Base-by-base conservation (phyloP, 192 early-diverging fungal species). In the Entophlyctis luteolus region DNA sequence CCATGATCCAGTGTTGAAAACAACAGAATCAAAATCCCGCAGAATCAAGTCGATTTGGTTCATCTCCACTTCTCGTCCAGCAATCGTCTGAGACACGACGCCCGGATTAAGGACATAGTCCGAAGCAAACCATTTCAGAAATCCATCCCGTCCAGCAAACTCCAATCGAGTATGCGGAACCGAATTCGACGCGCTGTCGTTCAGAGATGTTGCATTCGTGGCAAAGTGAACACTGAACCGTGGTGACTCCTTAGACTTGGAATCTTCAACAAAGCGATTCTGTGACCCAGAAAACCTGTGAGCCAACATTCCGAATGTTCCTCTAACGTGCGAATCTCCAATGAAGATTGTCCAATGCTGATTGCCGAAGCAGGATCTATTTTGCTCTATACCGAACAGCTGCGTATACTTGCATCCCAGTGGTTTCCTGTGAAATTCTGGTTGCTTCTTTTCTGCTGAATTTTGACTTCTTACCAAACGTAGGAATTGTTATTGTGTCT, bases 221-320 rank as follows among this genome's bases (percentile, higher is more conserved):
- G 22, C 25, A 22, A 0, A 12, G 18, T 23, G 14, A 14, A 20
- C 2, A 27, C 50, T 53, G 14, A 16, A 53, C 16, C 22, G 50
- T 53, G 29, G 25, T 22, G 29, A 23, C 29, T 53, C 12, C 12
- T 12, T 20, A 20, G 50, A 28, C 25, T 25, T 16, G 23, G 23
- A 16, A 27, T 28, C 1, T 25, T 20, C 50, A 53, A 20, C 14
- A 27, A 27, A 28, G 22, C 12, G 1, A 22, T 14, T 20, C 22
- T 20, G 25, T 20, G 50, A 22, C 29, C 50, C 1, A 16, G 16
- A 28, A 28, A 27, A 12, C 50, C 50, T 16, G 18, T 18, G 18
- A 58, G 29, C 56, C 56, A 36, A 58, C 56, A n/a, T 29, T 58
- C 56, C 32, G 36, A 38, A 18, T 22, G 20, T n/a, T 58, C 56